Base-by-base conservation (phyloP, 2,329 filamentous ascomycete species). In the Ophiostoma triangulosporum region DNA sequence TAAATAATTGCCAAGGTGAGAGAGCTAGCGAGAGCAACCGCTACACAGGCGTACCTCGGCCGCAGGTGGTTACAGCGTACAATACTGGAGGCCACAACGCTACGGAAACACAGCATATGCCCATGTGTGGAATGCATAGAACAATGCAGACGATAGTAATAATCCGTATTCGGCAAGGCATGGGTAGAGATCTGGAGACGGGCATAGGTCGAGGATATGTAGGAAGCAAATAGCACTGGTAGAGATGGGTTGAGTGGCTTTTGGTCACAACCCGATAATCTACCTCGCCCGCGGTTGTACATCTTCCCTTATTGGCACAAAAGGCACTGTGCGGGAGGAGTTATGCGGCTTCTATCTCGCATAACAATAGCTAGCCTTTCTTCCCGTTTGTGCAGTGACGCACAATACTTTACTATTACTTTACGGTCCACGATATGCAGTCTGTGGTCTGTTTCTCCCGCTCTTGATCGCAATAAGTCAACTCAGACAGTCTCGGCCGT, bases 101-200 rank as follows among this genome's bases (percentile, higher is more conserved):
- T 40, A 40, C 36, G 14, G n/a, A 24, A 3, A 9, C 36, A 40
- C 40, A 6, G 24, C 40, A 46, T 29, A 15, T 29, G 24, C 40
- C 40, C 43, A 46, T 46, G 43, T 15, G 43, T 46, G 15, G 43
- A 46, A 46, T 29, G 15, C 43, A 46, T 46, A 46, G 43, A 46
- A 46, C 14, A 27, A 26, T n/a, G 43, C 4, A 17, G 43, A 46
- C 27, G 43, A n/a, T n/a, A 15, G 8, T 5, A 15, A n/a, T 11
- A 12, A 27, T n/a, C n/a, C n/a, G n/a, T n/a, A n/a, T n/a, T n/a
- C 15, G 43, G 24, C 22, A 26, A 14, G 22, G 17, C 33, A 9
- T 17, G 12, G n/a, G n/a, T n/a, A n/a, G n/a, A n/a, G n/a, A n/a
- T n/a, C n/a, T n/a, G n/a, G n/a, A n/a, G n/a, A n/a, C n/a, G n/a